Evolutionary conservation across 345 rosid species (phyloP).

Genomic region (sweet orange (Citrus sinensis)): DVS_A1.0 CM039163.1:44358501-44359000

Average conservation of each 20-base stretch:
- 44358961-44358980: conserved; percentile 80
- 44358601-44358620: conserved; percentile 67
- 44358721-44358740: conserved; percentile 46
- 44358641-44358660: conserved; percentile 69
- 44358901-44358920: conserved; percentile 78
- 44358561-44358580: conserved; percentile 56
- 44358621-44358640: conserved; percentile 89
- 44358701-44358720: conserved; percentile 69
- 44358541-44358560: conserved; percentile 78
- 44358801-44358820: conserved; percentile 73
- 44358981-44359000: conserved; percentile 39
- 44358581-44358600: conserved; percentile 45
- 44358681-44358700: conserved; percentile 64
- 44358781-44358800: conserved; percentile 66
- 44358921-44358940: conserved; percentile 97
- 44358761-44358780: conserved; percentile 66
- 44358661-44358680: conserved; percentile 82
- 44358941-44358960: conserved; percentile 62
- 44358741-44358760: conserved; percentile 31
- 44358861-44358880: conserved; percentile 69
- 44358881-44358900: conserved; percentile 62
- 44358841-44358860: conserved; percentile 88
- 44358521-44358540: conserved; percentile 70
- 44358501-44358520: conserved; percentile 80
- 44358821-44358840: conserved; percentile 82